phyloP scores from a whole-genome alignment of 805 yeast species.

The Candida lessepsii region DNA sequence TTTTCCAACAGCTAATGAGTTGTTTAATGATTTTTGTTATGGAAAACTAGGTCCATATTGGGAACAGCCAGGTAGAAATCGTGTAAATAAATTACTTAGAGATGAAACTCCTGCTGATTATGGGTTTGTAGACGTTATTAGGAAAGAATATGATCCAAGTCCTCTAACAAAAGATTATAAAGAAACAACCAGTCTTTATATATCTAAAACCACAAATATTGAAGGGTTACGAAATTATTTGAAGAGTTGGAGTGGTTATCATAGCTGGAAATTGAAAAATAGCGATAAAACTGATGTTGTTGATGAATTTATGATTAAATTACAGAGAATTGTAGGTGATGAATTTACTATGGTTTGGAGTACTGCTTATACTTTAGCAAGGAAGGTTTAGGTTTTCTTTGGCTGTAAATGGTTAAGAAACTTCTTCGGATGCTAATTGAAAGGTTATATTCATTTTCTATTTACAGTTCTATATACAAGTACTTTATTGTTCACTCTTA shows the following conservation, averaged over 20 bases:
- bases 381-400: no score
- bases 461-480: constrained; percentile 2
- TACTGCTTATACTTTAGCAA: constrained; percentile 53
- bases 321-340: constrained; percentile 48
- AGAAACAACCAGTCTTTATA: constrained; percentile 17
- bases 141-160: constrained; percentile 29
- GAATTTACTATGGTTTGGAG: constrained; percentile 50
- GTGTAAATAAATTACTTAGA: constrained; percentile 21
- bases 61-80: constrained; percentile 48
- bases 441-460: constrained; percentile 7
- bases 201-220: constrained; percentile 16
- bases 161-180: constrained; percentile 18
- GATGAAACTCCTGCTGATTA: constrained; percentile 23
- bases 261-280: constrained; percentile 45
- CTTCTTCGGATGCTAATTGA: no score
- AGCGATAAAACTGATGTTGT: constrained; percentile 43
- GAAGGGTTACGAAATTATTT: constrained; percentile 38
- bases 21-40: constrained; percentile 34
- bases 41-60: constrained; percentile 48
- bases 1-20: constrained; percentile 48
- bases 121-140: constrained; percentile 38
- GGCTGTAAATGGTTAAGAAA: no score
- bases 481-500: neutral
- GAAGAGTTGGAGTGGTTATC: constrained; percentile 69
- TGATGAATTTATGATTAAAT: constrained; percentile 38